These are phyloP conservation scores for Paraphaeosphaeria minitans DNA, from an alignment of 2,329 filamentous ascomycete genomes.

Conservation along the genomic window DNA sequence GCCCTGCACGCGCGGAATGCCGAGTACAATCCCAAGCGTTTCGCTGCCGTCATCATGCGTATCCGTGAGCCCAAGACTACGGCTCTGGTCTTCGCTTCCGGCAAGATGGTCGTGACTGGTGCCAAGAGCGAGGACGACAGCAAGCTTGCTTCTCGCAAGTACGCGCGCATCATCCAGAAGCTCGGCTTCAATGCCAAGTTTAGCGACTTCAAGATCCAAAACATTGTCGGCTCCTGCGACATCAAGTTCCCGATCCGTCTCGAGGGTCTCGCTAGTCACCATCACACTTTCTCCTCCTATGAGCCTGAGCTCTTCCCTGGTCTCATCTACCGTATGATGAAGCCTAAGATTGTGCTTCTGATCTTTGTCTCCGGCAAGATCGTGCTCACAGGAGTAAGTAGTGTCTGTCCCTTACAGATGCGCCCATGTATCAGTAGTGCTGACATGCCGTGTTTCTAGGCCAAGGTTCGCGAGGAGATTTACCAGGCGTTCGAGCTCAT, in stretches of 20 bases:
- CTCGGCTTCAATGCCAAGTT: constrained; percentile 99
- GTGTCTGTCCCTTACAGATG: not conserved
- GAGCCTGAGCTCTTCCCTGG: constrained; percentile 98
- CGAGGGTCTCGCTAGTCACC: constrained; percentile 10
- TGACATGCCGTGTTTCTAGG: constrained; percentile 10
- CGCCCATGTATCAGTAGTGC: not conserved
- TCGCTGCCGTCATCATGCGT: constrained; percentile 98
- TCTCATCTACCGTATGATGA: constrained; percentile 99
- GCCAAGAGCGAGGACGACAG: constrained; percentile 98
- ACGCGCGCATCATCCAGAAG: constrained; percentile 99
- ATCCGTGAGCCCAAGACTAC: constrained; percentile 99
- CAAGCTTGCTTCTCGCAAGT: constrained; percentile 95
- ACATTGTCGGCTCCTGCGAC: constrained; percentile 97
- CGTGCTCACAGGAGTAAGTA: constrained; percentile 13
- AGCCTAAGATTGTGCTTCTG: constrained; percentile 96
- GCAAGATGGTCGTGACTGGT: constrained; percentile 99
- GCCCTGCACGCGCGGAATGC: constrained; percentile 97
- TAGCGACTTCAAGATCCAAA: constrained; percentile 97
- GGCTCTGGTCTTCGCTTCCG: constrained; percentile 94
- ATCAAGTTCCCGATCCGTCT: constrained; percentile 97
- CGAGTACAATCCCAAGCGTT: constrained; percentile 99
- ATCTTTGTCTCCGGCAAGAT: constrained; percentile 94
- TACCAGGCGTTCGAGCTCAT: constrained; percentile 49
- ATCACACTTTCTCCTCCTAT: constrained; percentile 82
- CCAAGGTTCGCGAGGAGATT: constrained; percentile 95